Evolutionary conservation across 2,329 filamentous ascomycete genomes (phyloP).

Genomic region (Pyrenochaeta sp.): DNA sequence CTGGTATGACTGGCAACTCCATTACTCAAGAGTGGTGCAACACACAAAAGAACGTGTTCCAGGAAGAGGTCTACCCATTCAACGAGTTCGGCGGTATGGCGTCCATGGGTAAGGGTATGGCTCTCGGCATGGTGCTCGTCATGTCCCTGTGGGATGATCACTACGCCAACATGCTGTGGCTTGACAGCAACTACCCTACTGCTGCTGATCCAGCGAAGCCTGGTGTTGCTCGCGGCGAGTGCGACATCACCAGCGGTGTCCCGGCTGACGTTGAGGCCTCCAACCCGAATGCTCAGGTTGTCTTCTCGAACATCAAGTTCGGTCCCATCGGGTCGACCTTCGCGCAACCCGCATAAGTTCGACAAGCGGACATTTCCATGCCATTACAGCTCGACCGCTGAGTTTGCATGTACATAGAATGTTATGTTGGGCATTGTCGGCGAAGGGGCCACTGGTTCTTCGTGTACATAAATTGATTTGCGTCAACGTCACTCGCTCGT

Average conservation of each 20-base stretch:
- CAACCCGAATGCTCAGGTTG: constrained; percentile 30
- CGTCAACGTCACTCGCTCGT: neutral
- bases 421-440: neutral
- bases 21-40: constrained; percentile 68
- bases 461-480: neutral
- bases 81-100: constrained; percentile 64
- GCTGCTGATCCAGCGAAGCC: constrained; percentile 35
- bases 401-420: neutral
- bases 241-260: constrained; percentile 30
- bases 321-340: constrained; percentile 43
- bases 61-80: constrained; percentile 57
- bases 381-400: too few species aligned
- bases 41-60: constrained; percentile 63
- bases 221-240: constrained; percentile 42
- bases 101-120: constrained; percentile 63
- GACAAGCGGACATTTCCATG: neutral
- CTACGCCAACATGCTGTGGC: constrained; percentile 74
- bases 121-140: constrained; percentile 68
- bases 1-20: constrained; percentile 60
- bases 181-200: constrained; percentile 71
- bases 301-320: constrained; percentile 41
- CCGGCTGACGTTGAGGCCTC: constrained; percentile 36
- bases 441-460: neutral
- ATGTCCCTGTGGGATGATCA: constrained; percentile 72
- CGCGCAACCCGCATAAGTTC: constrained; percentile 28